Evolutionary conservation across 805 yeast genomes (phyloP), one percentile per base, ranked within the genome.

Genomic region (Sporopachydermia lactativora): DNA sequence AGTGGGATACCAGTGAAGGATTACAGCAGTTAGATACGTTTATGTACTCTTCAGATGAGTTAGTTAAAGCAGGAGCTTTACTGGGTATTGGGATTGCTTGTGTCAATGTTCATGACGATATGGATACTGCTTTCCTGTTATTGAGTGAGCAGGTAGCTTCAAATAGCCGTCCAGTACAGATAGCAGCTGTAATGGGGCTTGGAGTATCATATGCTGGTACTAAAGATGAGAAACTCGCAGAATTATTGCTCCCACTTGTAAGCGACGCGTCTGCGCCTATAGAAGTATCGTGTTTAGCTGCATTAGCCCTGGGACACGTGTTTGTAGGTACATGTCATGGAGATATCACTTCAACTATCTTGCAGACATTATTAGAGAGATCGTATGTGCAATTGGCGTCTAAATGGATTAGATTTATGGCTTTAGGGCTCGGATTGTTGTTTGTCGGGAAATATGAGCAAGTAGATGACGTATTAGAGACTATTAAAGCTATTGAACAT

Each of bases 181-280:
- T 86, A 3, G 73, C 96, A 4, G 84, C 97, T 3, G 81, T 92
- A 38, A 71, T 81, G 42, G 97, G 98, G 48, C 68, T 92, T 42
- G 96, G 97, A 38, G 72, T 92, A 50, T 89, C 97, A 1, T 92
- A 83, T 61, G 89, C 97, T 3, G 98, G 98, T 4, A 81, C 95
- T 24, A 77, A 83, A 46, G 81, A 92, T 52, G 86, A 79, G 52
- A 94, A 82, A 46, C 76, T 92, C 17, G 65, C 81, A 52, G 79
- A 77, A 44, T 64, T 88, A 45, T 66, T 92, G 44, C 64, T 81
- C 46, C 96, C 97, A 6, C 61, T 89, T 36, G 81, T 92, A 5
- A 75, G 88, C 4, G 95, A 89, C 54, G 64, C 79, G 8, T 75
- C 75, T 13, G 65, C 72, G 37, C 69, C 89, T 14, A 66, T 89